Evolutionary conservation across 2,329 filamentous ascomycete species (phyloP), one percentile per base, ranked within the genome.

Genomic region (Ophiostoma sp.): DNA sequence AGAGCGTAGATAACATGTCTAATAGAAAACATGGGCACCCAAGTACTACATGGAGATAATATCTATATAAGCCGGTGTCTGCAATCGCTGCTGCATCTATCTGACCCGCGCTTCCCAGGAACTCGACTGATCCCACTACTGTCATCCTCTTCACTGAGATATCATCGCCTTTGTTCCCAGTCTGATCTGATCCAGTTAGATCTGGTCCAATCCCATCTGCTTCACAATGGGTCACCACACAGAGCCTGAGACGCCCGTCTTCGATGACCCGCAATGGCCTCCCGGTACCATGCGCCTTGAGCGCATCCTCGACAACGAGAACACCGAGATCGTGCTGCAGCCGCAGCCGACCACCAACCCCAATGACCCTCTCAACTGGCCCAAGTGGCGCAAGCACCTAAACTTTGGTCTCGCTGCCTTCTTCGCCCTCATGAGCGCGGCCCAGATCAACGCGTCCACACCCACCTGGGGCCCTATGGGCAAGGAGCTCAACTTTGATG

Each of bases 281-380:
- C 69, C 69, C 2, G 69, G 69, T 41, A 70, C 69, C 12, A 65
- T 70, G 65, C 64, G 64, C 38, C 64, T 65, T 4, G 64, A 65
- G 42, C 63, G 63, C 2, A 44, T 64, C 14, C 63, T 64, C 18
- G 63, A 64, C 42, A 64, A 64, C 18, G 63, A 64, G n/a, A 64
- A 44, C 41, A 47, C 42, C 5, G 41, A 64, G 63, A 64, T 64
- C 47, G 77, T 82, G n/a, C 76, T 84, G n/a, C 78, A 79, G 11
- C 83, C 83, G 5, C 80, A 81, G 68, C 83, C 83, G 9, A 81
- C 80, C 8, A 76, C 78, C 63, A 81, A 79, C 16, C 79, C 79
- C 7, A 80, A 82, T 70, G 81, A 83, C 70, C 81, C 81, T 11
- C 76, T 82, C 67, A 82, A 82, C 73, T 82, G 81, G 81, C 77